Evolutionary conservation across 805 yeast species (phyloP).

Genomic region (Candida arabinofermentans): DNA sequence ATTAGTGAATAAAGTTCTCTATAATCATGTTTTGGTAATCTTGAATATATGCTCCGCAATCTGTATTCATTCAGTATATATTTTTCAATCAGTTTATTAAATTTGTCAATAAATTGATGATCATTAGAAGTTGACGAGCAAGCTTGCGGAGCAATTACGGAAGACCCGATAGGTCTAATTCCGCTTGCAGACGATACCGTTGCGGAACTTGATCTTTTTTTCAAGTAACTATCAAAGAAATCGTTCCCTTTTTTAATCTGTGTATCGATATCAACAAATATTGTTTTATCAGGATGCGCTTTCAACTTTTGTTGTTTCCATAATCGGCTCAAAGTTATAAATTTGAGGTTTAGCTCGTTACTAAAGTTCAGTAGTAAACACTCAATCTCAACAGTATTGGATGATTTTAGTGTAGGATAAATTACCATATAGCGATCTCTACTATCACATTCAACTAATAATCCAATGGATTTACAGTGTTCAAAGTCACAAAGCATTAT

Average conservation of each 20-base stretch:
- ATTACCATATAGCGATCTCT: conserved; percentile 9
- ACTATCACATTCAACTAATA: conserved; percentile 12
- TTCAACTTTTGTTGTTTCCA: conserved; percentile 5
- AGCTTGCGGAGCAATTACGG: not conserved
- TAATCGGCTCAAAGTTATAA: conserved; percentile 3
- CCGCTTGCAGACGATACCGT: not conserved
- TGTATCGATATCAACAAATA: conserved; percentile 9
- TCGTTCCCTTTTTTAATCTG: conserved; percentile 14
- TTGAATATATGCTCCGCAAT: conserved; percentile 29
- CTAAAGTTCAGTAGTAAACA: conserved; percentile 11
- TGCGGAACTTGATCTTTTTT: conserved; percentile 11
- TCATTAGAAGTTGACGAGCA: not conserved
- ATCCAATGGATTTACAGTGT: conserved; percentile 5
- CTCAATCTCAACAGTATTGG: conserved; percentile 8
- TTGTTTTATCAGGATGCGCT: conserved; percentile 3
- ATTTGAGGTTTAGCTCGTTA: conserved; percentile 10
- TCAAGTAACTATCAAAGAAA: conserved; percentile 19
- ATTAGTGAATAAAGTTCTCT: conserved; percentile 35
- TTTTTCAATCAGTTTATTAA: conserved; percentile 24
- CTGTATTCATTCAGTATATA: conserved; percentile 35
- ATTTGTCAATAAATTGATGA: conserved; percentile 7
- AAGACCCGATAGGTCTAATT: not conserved
- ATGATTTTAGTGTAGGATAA: conserved; percentile 10
- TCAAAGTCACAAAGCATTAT: conserved; percentile 12
- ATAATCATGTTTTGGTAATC: conserved; percentile 25